Evolutionary conservation across 2,329 filamentous ascomycete genomes (phyloP), one percentile per base, ranked within the genome.

Genomic region (Aspergillus fructus): DNA sequence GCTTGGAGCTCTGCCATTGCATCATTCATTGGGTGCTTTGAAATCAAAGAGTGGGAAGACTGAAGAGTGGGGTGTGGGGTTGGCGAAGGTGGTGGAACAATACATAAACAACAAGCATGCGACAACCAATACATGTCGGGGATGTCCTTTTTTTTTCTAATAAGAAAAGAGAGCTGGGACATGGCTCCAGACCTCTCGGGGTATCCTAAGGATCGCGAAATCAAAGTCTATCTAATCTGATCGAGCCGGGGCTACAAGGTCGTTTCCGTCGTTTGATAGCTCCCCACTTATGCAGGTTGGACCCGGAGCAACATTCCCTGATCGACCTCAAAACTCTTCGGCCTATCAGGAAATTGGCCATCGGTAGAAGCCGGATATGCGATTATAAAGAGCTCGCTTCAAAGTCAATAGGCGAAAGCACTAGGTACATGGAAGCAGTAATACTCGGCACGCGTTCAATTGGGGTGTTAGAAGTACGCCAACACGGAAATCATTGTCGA

Each of bases 31-130:
- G 13, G 27, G 17, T 63, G 65, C 62, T 69, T 69, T 68, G 62
- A 66, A 68, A 69, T 69, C 67, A 68, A 50, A 59, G 39, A 56
- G 49, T 57, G 57, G 56, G 37, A 21, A 56, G 21, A 27, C 39
- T 57, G 48, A 56, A 50, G 37, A 40, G 47, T 56, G 59, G 55
- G 53, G 51, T 53, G 55, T 39, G 50, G 59, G 55, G 46, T 33
- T n/a, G 27, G 40, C 39, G 37, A 46, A 53, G 30, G 4, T 39
- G 17, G n/a, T 53, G 21, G 49, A 41, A 50, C 3, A 24, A 19
- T 30, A 30, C 27, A 30, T 30, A 30, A 30, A 30, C 24, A 30
- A 9, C 27, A 30, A 30, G 27, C 27, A 30, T 30, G 27, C 9
- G 9, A 30, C 27, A 37, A 37, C 34, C 34, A 37, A 37, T 37